Evolutionary conservation across 352 stramenopile genomes (phyloP), one percentile per base, ranked within the genome.

Genomic region (Hyaloperonospora brassicae): DNA sequence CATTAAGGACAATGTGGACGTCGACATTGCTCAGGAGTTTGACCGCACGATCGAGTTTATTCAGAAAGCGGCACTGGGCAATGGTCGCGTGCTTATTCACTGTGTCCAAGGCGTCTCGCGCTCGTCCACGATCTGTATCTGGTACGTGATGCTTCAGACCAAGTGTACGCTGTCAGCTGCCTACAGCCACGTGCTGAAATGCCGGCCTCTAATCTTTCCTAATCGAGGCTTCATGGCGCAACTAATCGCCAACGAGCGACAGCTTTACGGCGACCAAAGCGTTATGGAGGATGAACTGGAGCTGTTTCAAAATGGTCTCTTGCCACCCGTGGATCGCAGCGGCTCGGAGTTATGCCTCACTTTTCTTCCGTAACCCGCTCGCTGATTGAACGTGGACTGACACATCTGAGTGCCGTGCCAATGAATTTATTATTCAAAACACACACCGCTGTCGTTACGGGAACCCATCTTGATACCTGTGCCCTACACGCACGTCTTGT

Each of bases 171-270:
- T 92, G 9, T 86, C 79, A 34, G 76, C 79, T 27, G 82, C 82
- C 40, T 92, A 89, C 66, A 80, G 71, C 39, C 76, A 89, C 73
- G 82, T 89, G 52, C 74, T 89, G 55, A 78, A 83, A 52, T 79
- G 77, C 41, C 75, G 82, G 2, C 77, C 75, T 35, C 66, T 89
- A 17, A 87, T 92, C 59, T 89, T 87, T 52, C 82, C 82, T 2
- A 92, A 88, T 56, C 71, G 71, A 40, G 75, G 76, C 47, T 92
- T 88, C 62, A 89, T 92, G 82, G 60, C 69, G 47, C 78, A 88
- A 59, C 62, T 92, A 30, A 76, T 92, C 46, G 74, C 69, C 17
- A 73, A 80, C 40, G 82, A 92, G 52, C 54, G 68, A 7, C 57
- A 73, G 49, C 67, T 89, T 23, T 92, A 89, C 55, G 81, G 81